Percentiles rank a stretch among this genome's conserved stretches.
These are phyloP conservation scores for Phoma sp. DNA, from an alignment of 2,329 filamentous ascomycete genomes.

Conservation along the genomic window DNA sequence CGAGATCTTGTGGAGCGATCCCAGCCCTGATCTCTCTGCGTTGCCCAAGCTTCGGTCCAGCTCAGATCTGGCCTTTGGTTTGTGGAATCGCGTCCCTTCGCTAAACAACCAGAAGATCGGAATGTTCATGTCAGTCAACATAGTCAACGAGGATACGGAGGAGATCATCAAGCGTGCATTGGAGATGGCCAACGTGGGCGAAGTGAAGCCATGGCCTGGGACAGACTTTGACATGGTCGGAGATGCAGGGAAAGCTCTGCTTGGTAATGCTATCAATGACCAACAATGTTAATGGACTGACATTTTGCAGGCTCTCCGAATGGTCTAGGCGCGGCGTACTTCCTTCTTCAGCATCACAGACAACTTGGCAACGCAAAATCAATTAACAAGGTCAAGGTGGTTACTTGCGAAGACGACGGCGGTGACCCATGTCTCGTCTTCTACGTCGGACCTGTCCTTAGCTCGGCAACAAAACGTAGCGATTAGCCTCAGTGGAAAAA, in stretches of 20 bases:
- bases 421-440: not conserved
- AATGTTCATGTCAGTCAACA: conserved; percentile 2
- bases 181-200: not conserved
- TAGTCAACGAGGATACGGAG: conserved; percentile 2
- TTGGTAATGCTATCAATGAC: not conserved
- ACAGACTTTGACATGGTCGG: conserved; percentile 1
- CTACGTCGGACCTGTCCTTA: not conserved
- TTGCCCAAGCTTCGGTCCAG: conserved; percentile 11
- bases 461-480: no score
- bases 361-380: conserved; percentile 13
- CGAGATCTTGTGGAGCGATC: not conserved
- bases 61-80: conserved; percentile 16
- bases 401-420: not conserved
- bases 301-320: conserved; percentile 11
- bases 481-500: no score
- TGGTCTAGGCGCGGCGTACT: conserved; percentile 5
- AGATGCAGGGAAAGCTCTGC: not conserved
- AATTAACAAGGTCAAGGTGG: conserved; percentile 10
- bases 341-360: conserved; percentile 14
- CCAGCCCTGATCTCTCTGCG: not conserved
- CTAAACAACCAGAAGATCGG: not conserved
- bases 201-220: not conserved
- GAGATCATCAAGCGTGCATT: not conserved
- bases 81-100: conserved; percentile 9
- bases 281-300: not conserved